These are phyloP conservation scores for Pleurotus eryngii DNA, from an alignment of 768 basidiomycete genomes.

Conservation along the genomic window DNA sequence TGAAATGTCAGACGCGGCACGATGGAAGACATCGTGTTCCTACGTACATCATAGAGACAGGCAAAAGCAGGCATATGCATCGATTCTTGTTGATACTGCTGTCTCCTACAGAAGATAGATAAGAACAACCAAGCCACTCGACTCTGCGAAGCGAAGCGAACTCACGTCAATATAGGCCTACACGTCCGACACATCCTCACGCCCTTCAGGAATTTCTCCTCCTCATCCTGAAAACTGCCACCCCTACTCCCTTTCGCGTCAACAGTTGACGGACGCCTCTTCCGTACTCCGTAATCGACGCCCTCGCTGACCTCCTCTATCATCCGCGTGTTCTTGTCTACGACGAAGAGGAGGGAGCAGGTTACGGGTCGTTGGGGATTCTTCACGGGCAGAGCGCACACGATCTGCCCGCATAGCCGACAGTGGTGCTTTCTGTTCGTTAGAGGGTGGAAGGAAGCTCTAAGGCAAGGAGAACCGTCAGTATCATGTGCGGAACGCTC, in stretches of 20 bases:
- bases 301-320: slow-evolving; percentile 86
- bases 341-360: slow-evolving; percentile 83
- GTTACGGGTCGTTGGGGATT: slow-evolving; percentile 58
- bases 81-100: slow-evolving; percentile 74
- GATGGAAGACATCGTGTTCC: not conserved
- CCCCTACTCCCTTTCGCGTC: slow-evolving; percentile 15
- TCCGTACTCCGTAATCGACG: slow-evolving; percentile 77
- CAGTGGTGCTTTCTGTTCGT: slow-evolving; percentile 97
- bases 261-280: slow-evolving; percentile 33
- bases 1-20: not conserved
- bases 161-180: slow-evolving; percentile 75
- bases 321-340: slow-evolving; percentile 70
- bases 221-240: slow-evolving; percentile 41
- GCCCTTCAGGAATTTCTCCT: slow-evolving; percentile 85
- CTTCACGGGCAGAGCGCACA: slow-evolving; percentile 85
- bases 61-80: slow-evolving; percentile 56
- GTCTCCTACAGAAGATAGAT: slow-evolving; percentile 45
- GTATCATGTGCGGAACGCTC: too few species aligned
- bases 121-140: not conserved
- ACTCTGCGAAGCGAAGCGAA: slow-evolving; percentile 15
- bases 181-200: slow-evolving; percentile 87
- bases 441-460: slow-evolving; percentile 78
- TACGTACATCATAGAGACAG: slow-evolving; percentile 65
- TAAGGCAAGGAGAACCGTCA: slow-evolving; percentile 14
- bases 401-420: slow-evolving; percentile 86